These are phyloP conservation scores for Astrothelium macrocarpum DNA, from an alignment of 495 filamentous ascomycete species.

Conservation along the genomic window DNA sequence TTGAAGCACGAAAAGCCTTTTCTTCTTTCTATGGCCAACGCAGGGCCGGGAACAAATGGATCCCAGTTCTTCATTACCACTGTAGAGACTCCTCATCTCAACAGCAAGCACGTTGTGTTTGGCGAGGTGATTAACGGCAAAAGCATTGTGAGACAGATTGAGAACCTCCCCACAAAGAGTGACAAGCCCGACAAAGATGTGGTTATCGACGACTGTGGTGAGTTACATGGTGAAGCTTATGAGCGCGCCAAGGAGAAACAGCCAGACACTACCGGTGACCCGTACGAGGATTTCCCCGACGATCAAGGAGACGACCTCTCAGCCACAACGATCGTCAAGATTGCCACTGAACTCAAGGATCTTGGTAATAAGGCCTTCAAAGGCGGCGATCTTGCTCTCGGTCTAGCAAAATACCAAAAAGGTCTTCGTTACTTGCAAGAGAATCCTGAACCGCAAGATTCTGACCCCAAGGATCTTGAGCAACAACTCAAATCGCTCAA, in stretches of 20 bases:
- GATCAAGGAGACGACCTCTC: conserved; percentile 57
- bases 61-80: conserved; percentile 98
- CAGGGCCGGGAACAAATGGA: conserved; percentile 95
- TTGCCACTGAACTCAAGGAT: conserved; percentile 81
- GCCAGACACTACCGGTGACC: conserved; percentile 75
- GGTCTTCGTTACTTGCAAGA: conserved; percentile 90
- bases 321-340: conserved; percentile 58
- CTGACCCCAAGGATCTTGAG: conserved; percentile 57
- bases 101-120: conserved; percentile 97
- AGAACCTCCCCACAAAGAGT: conserved; percentile 64
- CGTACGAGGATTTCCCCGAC: conserved; percentile 93
- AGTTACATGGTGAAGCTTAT: conserved; percentile 64
- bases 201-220: conserved; percentile 75
- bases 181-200: conserved; percentile 74
- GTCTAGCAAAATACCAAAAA: conserved; percentile 94
- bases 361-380: conserved; percentile 93
- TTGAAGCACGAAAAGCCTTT: conserved; percentile 92
- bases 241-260: conserved; percentile 49
- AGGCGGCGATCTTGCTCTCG: conserved; percentile 54
- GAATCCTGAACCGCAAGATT: conserved; percentile 59
- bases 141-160: conserved; percentile 79
- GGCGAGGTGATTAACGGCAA: conserved; percentile 91
- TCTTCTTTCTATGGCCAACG: conserved; percentile 95
- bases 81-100: conserved; percentile 82
- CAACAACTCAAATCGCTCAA: conserved; percentile 60